These are phyloP conservation scores for Penicillium italicum DNA, from an alignment of 2,329 filamentous ascomycete genomes.

Conservation along the genomic window DNA sequence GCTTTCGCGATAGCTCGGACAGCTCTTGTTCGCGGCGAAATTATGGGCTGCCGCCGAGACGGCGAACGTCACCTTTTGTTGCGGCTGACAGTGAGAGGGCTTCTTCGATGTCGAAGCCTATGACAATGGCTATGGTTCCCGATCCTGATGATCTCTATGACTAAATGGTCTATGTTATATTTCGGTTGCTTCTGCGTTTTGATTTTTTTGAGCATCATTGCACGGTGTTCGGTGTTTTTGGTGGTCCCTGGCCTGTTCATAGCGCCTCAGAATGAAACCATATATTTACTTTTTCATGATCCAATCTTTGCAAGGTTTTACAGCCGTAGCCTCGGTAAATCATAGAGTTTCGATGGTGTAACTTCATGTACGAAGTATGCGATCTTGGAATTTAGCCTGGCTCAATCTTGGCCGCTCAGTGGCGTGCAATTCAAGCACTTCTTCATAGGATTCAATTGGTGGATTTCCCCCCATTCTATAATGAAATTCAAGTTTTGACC, in stretches of 20 bases:
- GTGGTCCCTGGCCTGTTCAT: not conserved
- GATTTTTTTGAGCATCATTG: slow-evolving; percentile 1
- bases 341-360: not conserved
- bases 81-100: slow-evolving; percentile 21
- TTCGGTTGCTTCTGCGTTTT: not conserved
- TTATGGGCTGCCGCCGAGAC: slow-evolving; percentile 13
- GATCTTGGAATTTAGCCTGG: not conserved
- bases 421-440: not conserved
- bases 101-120: slow-evolving; percentile 18
- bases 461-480: not conserved
- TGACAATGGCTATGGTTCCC: slow-evolving; percentile 39
- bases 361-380: not conserved
- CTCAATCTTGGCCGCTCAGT: not conserved
- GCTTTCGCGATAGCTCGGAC: slow-evolving; percentile 11
- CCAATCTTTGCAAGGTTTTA: not conserved
- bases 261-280: slow-evolving; percentile 1
- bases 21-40: slow-evolving; percentile 9
- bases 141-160: slow-evolving; percentile 37
- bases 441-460: not conserved
- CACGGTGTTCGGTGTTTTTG: slow-evolving; percentile 1
- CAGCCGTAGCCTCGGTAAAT: not conserved
- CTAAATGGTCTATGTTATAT: slow-evolving; percentile 10
- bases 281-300: not conserved
- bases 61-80: slow-evolving; percentile 17
- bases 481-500: not conserved